phyloP scores from a whole-genome alignment of 2,329 filamentous ascomycete genomes.

The Pseudocercospora crystallina region DNA sequence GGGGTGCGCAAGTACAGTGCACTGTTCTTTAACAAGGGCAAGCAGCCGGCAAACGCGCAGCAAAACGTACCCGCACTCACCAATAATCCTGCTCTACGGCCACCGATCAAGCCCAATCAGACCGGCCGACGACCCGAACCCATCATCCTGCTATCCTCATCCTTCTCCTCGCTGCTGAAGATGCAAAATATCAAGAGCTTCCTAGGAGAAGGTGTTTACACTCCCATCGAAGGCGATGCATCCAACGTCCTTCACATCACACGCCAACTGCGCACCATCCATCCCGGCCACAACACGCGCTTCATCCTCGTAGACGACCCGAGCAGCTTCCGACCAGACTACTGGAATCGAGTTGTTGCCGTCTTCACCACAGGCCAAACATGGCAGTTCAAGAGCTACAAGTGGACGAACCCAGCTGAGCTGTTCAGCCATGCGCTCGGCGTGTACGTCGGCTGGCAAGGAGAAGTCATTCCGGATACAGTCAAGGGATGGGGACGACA shows the following conservation, averaged over 20 bases:
- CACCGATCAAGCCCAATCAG: slow-evolving; percentile 36
- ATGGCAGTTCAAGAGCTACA: slow-evolving; percentile 99
- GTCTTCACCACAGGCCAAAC: slow-evolving; percentile 97
- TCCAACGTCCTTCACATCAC: slow-evolving; percentile 83
- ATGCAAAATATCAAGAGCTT: slow-evolving; percentile 96
- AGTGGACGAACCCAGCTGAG: slow-evolving; percentile 85
- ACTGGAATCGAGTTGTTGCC: slow-evolving; percentile 92
- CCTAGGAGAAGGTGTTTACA: slow-evolving; percentile 79
- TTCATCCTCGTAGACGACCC: slow-evolving; percentile 95
- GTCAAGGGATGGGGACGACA: slow-evolving; percentile 84
- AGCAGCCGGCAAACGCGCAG: slow-evolving; percentile 35
- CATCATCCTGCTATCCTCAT: slow-evolving; percentile 95
- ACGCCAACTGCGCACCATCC: slow-evolving; percentile 69
- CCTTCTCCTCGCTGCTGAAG: slow-evolving; percentile 88
- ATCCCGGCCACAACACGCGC: slow-evolving; percentile 71
- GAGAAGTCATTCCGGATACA: slow-evolving; percentile 73
- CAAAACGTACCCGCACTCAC: slow-evolving; percentile 48
- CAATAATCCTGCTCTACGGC: slow-evolving; percentile 37
- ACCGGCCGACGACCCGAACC: slow-evolving; percentile 63
- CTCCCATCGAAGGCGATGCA: slow-evolving; percentile 62
- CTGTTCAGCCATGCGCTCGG: slow-evolving; percentile 87
- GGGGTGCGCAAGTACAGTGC: slow-evolving; percentile 70
- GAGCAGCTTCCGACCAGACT: slow-evolving; percentile 94
- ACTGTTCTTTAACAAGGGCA: slow-evolving; percentile 41
- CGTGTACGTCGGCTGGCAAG: slow-evolving; percentile 87